Percentiles rank a stretch among this genome's conserved stretches.
Evolutionary conservation across 2,329 filamentous ascomycete genomes (phyloP).

Genomic region (Dendrostoma leiphaemia): DNA sequence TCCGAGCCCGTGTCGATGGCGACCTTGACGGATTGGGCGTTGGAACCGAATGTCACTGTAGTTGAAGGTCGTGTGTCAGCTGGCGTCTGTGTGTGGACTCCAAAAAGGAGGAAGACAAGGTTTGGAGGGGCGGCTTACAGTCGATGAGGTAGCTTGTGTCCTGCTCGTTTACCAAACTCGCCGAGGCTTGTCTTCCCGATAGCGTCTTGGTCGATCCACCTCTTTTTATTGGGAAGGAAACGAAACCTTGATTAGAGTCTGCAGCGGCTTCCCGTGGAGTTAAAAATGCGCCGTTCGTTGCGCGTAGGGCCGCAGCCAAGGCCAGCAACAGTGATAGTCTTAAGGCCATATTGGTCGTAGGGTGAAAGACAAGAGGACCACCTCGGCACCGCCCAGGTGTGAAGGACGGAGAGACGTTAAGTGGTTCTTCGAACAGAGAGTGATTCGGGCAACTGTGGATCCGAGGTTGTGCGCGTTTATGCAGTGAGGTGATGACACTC

Average conservation of each 20-base stretch:
- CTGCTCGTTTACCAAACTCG: constrained; percentile 15
- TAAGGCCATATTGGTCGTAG: background rate
- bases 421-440: too few species aligned
- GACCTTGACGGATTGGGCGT: constrained; percentile 45
- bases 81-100: too few species aligned
- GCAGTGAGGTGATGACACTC: too few species aligned
- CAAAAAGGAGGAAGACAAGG: background rate
- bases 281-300: background rate
- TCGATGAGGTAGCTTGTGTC: constrained; percentile 20
- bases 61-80: too few species aligned
- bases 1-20: constrained; percentile 55
- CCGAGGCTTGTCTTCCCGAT: constrained; percentile 13
- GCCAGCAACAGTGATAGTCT: constrained; percentile 8
- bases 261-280: constrained; percentile 5
- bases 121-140: background rate
- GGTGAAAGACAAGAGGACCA: background rate
- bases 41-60: constrained; percentile 46
- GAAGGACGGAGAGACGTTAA: too few species aligned
- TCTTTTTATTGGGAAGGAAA: constrained; percentile 18
- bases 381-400: too few species aligned
- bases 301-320: constrained; percentile 14
- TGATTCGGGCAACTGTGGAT: background rate
- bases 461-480: background rate
- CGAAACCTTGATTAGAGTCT: constrained; percentile 12
- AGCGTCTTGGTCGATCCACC: constrained; percentile 7